These are phyloP conservation scores for Bidens hawaiensis DNA, from an alignment of 140 eudicot genomes.

Conservation along the genomic window DNA sequence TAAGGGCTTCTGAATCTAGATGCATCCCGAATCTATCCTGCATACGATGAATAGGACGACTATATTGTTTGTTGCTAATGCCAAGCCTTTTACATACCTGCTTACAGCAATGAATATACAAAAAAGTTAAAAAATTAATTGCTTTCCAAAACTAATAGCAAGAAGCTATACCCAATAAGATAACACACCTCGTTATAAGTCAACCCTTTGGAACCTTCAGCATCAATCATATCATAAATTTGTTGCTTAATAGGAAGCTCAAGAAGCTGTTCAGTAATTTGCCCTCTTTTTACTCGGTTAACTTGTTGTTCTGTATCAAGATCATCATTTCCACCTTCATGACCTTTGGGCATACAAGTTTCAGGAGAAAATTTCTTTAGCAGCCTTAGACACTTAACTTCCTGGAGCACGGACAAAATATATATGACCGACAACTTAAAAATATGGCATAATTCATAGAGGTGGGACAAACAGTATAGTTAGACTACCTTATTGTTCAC, in stretches of 20 bases:
- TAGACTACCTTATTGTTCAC: constrained; percentile 57
- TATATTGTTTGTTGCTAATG: constrained; percentile 47
- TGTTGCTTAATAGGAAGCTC: constrained; percentile 95
- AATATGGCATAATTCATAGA: not conserved
- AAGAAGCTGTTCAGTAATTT: constrained; percentile 66
- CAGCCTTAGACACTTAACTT: constrained; percentile 68
- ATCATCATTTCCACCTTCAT: constrained; percentile 46
- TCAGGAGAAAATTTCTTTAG: constrained; percentile 68
- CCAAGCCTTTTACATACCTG: constrained; percentile 86
- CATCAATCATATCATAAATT: constrained; percentile 78
- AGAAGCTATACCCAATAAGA: constrained; percentile 3
- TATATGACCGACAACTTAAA: constrained; percentile 10
- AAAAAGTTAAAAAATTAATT: not conserved
- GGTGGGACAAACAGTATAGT: not conserved
- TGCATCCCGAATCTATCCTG: constrained; percentile 65
- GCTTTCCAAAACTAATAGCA: constrained; percentile 2
- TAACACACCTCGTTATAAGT: constrained; percentile 46
- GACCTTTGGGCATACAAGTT: constrained; percentile 48
- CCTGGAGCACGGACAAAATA: constrained; percentile 30
- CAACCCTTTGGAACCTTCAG: constrained; percentile 88
- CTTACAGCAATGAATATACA: constrained; percentile 9
- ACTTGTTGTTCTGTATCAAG: constrained; percentile 37
- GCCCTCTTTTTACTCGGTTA: constrained; percentile 52
- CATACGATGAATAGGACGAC: constrained; percentile 45
- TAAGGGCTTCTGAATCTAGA: constrained; percentile 54